Evolutionary conservation across 371 early-diverging fungal species (phyloP), one percentile per base, ranked within the genome.

Genomic region (Lichtheimia ornata): DNA sequence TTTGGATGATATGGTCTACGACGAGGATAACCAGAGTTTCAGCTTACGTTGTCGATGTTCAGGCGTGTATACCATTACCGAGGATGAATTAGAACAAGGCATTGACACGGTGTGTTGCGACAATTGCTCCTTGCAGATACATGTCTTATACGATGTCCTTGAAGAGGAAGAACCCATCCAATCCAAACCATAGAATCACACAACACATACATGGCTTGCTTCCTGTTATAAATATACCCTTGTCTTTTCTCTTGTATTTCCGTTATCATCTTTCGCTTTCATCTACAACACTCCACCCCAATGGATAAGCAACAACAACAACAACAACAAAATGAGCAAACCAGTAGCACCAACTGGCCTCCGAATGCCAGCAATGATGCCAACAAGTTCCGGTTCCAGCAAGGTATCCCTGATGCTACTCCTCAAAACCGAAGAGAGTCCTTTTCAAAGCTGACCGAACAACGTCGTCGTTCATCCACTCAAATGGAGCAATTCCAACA

Each of bases 21-120:
- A 66, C 27, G 72, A 69, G 59, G 63, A 61, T 22, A 56, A 65
- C 2, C 25, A 41, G 0, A 63, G 67, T 0, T 86, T 70, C 59
- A 58, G 63, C 11, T 24, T 67, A 6, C 61, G 61, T 0, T 86
- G 87, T 64, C 84, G 87, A 14, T 86, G 87, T 64, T 77, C 84
- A 9, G 84, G 84, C 5, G 59, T 47, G 27, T 84, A 82, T 58
- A 35, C 64, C 13, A 77, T 86, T 15, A 75, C 76, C 2, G 87
- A 86, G 58, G 67, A 72, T 6, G 81, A 83, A 50, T 53, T 86
- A 47, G 84, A 84, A 56, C 43, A 57, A 6, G 81, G 82, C 9
- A 73, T 75, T 13, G 82, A 83, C 14, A 58, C 76, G 11, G 77
- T 82, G 4, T 69, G 72, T 18, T 86, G 87, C 59, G 75, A 71